Evolutionary conservation across 2,329 filamentous ascomycete species (phyloP), one percentile per base, ranked within the genome.

Genomic region (Lasiodiplodia sp.): DNA sequence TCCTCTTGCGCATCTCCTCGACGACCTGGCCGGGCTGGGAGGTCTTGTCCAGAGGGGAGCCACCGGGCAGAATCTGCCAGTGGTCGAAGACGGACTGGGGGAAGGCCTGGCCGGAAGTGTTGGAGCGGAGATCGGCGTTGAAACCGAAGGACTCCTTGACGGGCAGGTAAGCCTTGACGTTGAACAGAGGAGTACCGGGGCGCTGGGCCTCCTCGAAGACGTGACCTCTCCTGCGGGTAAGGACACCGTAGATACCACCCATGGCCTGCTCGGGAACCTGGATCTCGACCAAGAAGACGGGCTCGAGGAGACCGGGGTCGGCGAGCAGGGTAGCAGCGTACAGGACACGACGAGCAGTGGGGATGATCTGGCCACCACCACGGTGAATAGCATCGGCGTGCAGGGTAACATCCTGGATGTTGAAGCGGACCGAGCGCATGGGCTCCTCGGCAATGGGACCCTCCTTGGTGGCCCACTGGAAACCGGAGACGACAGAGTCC

Each of bases 381-480:
- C 96, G 94, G 87, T 99, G 96, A 78, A 99, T 99, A 79, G 96
- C 94, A 91, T 99, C 96, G 80, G 96, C 94, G 89, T 99, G 96
- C 72, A 99, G 93, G 78, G 96, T 99, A 77, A 99, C 96, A 92
- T 99, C 96, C 82, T 97, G 90, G 83, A 99, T 91, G 91, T 99
- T 99, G 90, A 97, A 99, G 87, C 96, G 93, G 84, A 96, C 85
- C 75, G 91, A 91, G 82, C 96, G 93, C 94, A 99, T 95, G 78
- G 96, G 96, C 90, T 99, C 96, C 86, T 99, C 96, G 77, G 92
- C 94, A 81, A 99, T 86, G 79, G 96, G 96, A 87, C 96, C 96
- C 89, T 99, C 96, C 82, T 95, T 92, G 78, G 93, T 93, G 75
- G 96, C 96, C 96, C 96, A 99, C 86, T 99, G 96, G 94, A 99